phyloP scores from a whole-genome alignment of 305 asterid species.

The Solanum hybrid region DNA sequence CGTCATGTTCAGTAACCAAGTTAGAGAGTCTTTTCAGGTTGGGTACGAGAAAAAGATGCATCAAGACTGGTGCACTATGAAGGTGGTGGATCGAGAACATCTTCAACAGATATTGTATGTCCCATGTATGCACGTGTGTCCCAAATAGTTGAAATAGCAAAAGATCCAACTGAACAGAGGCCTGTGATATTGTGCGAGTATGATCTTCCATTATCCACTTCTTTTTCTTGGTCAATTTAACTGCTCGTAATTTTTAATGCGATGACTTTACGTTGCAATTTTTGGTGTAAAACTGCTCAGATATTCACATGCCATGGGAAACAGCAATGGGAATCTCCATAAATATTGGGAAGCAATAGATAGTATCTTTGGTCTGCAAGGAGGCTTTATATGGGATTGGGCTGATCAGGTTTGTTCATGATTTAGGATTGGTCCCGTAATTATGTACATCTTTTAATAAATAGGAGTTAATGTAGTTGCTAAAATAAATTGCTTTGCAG shows the following conservation, averaged over 20 bases:
- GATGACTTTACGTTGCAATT: neutral
- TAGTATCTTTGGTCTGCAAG: slow-evolving; percentile 92
- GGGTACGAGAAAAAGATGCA: slow-evolving; percentile 84
- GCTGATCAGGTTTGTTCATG: slow-evolving; percentile 75
- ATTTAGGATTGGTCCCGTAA: neutral
- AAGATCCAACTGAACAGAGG: slow-evolving; percentile 81
- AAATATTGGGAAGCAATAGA: slow-evolving; percentile 99
- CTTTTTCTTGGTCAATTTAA: neutral
- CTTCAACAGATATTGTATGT: slow-evolving; percentile 94
- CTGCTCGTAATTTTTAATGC: slow-evolving; percentile 11
- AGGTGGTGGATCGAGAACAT: slow-evolving; percentile 90
- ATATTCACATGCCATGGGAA: slow-evolving; percentile 97
- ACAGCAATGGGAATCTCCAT: slow-evolving; percentile 85
- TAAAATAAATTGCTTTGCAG: neutral
- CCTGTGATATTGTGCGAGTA: slow-evolving; percentile 98
- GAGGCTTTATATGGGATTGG: slow-evolving; percentile 99
- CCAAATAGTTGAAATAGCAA: slow-evolving; percentile 79
- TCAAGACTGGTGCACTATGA: slow-evolving; percentile 88
- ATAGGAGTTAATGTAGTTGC: neutral
- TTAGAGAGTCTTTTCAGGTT: slow-evolving; percentile 41
- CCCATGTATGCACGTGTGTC: slow-evolving; percentile 98
- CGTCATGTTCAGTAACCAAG: neutral
- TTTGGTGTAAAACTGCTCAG: slow-evolving; percentile 29
- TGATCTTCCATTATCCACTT: slow-evolving; percentile 25
- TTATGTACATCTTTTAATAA: neutral